Evolutionary conservation across 257 asterid species (phyloP), one percentile per base, ranked within the genome.

Genomic region (Ligustrum vulgare): DNA sequence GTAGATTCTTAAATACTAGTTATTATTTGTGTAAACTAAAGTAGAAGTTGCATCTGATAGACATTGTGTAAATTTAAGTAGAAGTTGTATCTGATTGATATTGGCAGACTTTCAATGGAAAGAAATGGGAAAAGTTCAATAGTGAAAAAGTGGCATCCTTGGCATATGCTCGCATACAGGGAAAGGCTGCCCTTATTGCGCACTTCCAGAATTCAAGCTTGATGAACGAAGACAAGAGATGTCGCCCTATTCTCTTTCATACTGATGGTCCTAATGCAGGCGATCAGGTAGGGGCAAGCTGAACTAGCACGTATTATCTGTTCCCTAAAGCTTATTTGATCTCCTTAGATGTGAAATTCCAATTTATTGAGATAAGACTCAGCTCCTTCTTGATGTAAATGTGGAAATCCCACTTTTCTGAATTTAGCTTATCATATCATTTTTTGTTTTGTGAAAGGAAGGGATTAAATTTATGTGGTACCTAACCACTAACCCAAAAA

Each of bases 181-280:
- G 99, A 67, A 93, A 93, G 85, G 76, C 94, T 74, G 98, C 99
- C 39, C 97, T 95, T 77, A 80, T 95, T 84, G 96, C 99, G 11
- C 99, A 95, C 79, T 95, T 93, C 85, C 99, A 93, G 90, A 95
- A 95, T 79, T 95, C 98, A 70, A 95, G 99, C 90, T 84, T 95
- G 91, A 95, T 95, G 99, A 95, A 91, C 77, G 99, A 95, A 84
- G 99, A 95, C 84, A 95, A 95, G 87, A 87, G 99, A 73, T 95
- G 99, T 77, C 95, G 99, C 56, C 99, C 98, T 56, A 93, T 95
- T 56, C 98, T 95, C 74, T 93, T 95, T 85, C 97, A 91, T 75
- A 91, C 99, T 22, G 97, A 95, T 83, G 99, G 99, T 82, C 99
- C 97, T n/a, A 93, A 95, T 84, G 99, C 99, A 22, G 99, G 99